A percentile compares a stretch with the other conserved stretches of the same genome.
phyloP scores from a whole-genome alignment of 2,329 filamentous ascomycete genomes.

The Pyrenophora tritici-repentis region DNA sequence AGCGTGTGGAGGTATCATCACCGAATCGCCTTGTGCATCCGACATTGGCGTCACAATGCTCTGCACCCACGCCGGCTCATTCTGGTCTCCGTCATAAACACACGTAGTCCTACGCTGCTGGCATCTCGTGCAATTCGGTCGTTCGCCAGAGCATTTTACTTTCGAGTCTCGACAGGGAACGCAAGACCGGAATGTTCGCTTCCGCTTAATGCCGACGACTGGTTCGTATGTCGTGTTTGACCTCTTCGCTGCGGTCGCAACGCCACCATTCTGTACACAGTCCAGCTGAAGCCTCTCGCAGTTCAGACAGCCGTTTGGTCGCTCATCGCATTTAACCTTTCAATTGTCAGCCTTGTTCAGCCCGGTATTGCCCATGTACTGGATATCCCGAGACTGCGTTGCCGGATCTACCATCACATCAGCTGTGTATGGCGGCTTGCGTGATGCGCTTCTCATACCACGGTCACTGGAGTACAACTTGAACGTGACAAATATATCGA shows the following conservation, averaged over 20 bases:
- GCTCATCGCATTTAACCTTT: slow-evolving; percentile 42
- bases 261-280: slow-evolving; percentile 33
- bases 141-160: slow-evolving; percentile 41
- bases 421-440: background rate
- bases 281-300: slow-evolving; percentile 37
- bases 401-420: background rate
- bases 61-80: slow-evolving; percentile 41
- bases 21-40: slow-evolving; percentile 13
- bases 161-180: slow-evolving; percentile 39
- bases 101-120: slow-evolving; percentile 32
- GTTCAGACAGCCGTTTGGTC: slow-evolving; percentile 37
- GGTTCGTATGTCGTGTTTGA: slow-evolving; percentile 23
- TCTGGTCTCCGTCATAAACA: slow-evolving; percentile 35
- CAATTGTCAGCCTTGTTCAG: slow-evolving; percentile 7
- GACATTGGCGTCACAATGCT: slow-evolving; percentile 26
- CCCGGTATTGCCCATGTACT: background rate
- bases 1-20: slow-evolving; percentile 19
- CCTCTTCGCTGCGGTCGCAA: slow-evolving; percentile 21
- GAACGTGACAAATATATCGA: background rate
- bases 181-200: slow-evolving; percentile 40
- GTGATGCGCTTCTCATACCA: background rate
- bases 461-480: background rate
- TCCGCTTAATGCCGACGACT: slow-evolving; percentile 37
- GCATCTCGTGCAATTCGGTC: slow-evolving; percentile 37
- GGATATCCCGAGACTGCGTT: background rate